phyloP scores from a whole-genome alignment of 495 filamentous ascomycete species.

The Aspergillus conjunctus region DNA sequence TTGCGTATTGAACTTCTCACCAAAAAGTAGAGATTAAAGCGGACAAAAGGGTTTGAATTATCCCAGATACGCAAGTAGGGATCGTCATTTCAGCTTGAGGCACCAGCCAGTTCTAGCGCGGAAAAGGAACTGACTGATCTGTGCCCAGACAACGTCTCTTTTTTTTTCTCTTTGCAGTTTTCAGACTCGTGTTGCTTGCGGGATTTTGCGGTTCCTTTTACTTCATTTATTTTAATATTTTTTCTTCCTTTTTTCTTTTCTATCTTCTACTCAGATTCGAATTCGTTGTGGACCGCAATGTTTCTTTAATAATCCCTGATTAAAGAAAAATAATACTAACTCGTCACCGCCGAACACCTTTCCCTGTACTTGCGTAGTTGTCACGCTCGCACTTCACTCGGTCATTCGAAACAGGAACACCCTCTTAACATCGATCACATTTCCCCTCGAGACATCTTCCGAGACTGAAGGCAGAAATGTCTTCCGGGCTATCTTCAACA shows the following conservation, averaged over 20 bases:
- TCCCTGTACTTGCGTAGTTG: constrained; percentile 17
- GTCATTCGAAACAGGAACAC: not conserved
- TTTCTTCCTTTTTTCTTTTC: constrained; percentile 5
- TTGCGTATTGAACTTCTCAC: not conserved
- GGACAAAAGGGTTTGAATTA: not conserved
- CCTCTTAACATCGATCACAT: not conserved
- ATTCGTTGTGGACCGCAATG: too few relatives aligned
- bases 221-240: too few relatives aligned
- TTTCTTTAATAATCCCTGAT: not conserved
- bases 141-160: constrained; percentile 1
- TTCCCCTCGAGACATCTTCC: not conserved
- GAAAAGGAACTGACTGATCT: constrained; percentile 10
- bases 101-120: constrained; percentile 15
- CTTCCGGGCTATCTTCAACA: constrained; percentile 34
- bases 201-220: constrained; percentile 1
- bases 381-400: constrained; percentile 10
- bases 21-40: not conserved
- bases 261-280: not conserved
- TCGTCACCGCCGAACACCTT: constrained; percentile 17
- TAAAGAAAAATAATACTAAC: not conserved
- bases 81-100: constrained; percentile 14
- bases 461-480: constrained; percentile 24
- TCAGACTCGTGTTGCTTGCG: not conserved
- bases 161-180: constrained; percentile 3
- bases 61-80: constrained; percentile 7